Evolutionary conservation across 2,329 filamentous ascomycete genomes (phyloP).

Genomic region (Colletotrichum graminicola): DNA sequence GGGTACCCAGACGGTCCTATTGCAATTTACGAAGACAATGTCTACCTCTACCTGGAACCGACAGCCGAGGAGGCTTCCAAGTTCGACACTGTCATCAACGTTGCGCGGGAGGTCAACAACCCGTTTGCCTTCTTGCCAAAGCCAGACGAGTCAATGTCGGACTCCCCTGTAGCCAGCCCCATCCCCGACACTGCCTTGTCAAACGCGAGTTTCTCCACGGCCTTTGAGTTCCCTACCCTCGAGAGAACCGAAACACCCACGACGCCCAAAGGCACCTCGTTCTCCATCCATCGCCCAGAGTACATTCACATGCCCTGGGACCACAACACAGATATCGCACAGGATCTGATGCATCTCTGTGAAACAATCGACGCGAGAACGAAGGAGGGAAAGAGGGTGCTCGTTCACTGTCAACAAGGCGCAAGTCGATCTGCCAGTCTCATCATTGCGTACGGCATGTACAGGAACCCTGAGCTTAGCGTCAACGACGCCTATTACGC

Average conservation of each 20-base stretch:
- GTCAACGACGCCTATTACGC: conserved; percentile 88
- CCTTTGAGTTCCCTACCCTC: conserved; percentile 65
- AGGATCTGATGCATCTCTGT: conserved; percentile 80
- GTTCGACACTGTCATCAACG: conserved; percentile 88
- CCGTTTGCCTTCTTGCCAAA: conserved; percentile 67
- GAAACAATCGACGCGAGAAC: conserved; percentile 81
- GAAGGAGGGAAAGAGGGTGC: conserved; percentile 79
- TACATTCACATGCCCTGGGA: conserved; percentile 92
- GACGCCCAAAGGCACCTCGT: conserved; percentile 65
- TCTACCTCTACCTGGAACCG: conserved; percentile 85
- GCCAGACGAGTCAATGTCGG: conserved; percentile 47
- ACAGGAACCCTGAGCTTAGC: conserved; percentile 79
- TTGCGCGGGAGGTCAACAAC: conserved; percentile 84
- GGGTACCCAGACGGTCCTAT: conserved; percentile 87
- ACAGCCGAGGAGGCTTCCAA: conserved; percentile 80
- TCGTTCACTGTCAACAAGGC: conserved; percentile 88
- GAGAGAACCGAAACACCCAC: conserved; percentile 63
- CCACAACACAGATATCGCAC: conserved; percentile 87
- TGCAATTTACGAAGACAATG: conserved; percentile 81
- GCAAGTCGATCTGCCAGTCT: conserved; percentile 87
- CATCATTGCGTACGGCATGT: conserved; percentile 88
- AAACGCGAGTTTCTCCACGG: conserved; percentile 69
- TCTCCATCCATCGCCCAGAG: conserved; percentile 70
- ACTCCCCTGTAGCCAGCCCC: conserved; percentile 55
- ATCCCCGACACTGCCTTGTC: conserved; percentile 69